These are phyloP conservation scores for Xylaria sp. DNA, from an alignment of 2,329 filamentous ascomycete species.

Conservation along the genomic window DNA sequence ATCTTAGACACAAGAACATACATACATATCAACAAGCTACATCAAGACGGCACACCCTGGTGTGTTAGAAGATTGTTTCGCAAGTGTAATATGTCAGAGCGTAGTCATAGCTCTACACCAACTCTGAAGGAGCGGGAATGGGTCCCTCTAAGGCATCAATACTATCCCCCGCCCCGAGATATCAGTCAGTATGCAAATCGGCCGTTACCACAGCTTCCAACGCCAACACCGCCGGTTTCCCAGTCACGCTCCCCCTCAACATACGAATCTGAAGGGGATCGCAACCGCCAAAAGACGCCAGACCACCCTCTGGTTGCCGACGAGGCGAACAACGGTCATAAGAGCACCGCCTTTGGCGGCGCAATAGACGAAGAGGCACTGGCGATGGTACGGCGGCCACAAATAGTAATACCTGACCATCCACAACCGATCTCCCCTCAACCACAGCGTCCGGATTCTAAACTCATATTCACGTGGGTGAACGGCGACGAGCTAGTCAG, in stretches of 20 bases:
- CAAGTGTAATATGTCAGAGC: constrained; percentile 30
- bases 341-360: constrained; percentile 21
- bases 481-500: constrained; percentile 41
- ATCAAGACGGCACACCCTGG: constrained; percentile 1
- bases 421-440: constrained; percentile 37
- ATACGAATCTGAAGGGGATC: constrained; percentile 32
- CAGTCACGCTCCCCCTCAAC: constrained; percentile 36
- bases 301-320: constrained; percentile 1
- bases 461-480: constrained; percentile 35
- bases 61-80: constrained; percentile 8
- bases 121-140: constrained; percentile 17
- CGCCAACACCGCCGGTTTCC: constrained; percentile 23
- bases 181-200: constrained; percentile 29
- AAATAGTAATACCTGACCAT: constrained; percentile 20
- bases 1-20: background rate
- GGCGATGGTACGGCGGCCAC: constrained; percentile 33
- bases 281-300: constrained; percentile 17
- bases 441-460: constrained; percentile 38
- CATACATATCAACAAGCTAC: background rate
- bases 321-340: constrained; percentile 1
- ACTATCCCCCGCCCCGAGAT: constrained; percentile 34
- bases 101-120: constrained; percentile 11
- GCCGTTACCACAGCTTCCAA: constrained; percentile 38
- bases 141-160: constrained; percentile 4
- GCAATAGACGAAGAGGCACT: constrained; percentile 35